These are phyloP conservation scores for Candida ovalis DNA, from an alignment of 805 yeast species.

Conservation along the genomic window DNA sequence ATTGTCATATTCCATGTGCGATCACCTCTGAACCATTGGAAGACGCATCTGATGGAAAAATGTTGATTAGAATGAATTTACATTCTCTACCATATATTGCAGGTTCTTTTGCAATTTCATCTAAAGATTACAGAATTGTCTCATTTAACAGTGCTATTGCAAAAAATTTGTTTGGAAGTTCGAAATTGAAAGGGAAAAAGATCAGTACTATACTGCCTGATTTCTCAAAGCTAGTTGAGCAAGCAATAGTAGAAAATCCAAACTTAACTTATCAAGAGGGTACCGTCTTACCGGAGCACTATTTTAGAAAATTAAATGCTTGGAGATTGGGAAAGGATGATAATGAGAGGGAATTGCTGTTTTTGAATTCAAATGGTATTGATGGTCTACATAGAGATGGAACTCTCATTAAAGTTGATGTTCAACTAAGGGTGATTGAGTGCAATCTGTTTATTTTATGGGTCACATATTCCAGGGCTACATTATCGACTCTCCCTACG, in stretches of 20 bases:
- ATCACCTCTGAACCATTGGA: conserved; percentile 58
- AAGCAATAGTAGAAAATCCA: conserved; percentile 40
- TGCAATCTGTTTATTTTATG: conserved; percentile 63
- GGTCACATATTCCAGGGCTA: conserved; percentile 75
- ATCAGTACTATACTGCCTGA: conserved; percentile 61
- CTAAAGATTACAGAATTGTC: conserved; percentile 46
- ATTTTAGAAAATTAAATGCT: conserved; percentile 68
- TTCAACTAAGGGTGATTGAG: conserved; percentile 72
- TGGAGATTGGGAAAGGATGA: conserved; percentile 27
- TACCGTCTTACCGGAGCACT: conserved; percentile 85
- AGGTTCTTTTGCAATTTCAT: conserved; percentile 71
- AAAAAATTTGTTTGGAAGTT: conserved; percentile 70
- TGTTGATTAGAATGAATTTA: conserved; percentile 53
- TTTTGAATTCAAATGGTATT: conserved; percentile 62
- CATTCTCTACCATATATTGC: conserved; percentile 84
- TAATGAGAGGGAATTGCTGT: conserved; percentile 46
- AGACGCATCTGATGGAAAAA: conserved; percentile 32
- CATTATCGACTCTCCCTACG: conserved; percentile 2
- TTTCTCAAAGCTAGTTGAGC: conserved; percentile 45
- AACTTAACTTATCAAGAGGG: conserved; percentile 50
- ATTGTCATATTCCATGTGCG: conserved; percentile 66
- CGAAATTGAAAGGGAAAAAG: conserved; percentile 43
- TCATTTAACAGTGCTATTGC: conserved; percentile 78
- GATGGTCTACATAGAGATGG: conserved; percentile 73
- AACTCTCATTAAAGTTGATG: conserved; percentile 58